phyloP scores from a whole-genome alignment of 169 alveolate species.

The Plasmodium cynomolgi region DNA sequence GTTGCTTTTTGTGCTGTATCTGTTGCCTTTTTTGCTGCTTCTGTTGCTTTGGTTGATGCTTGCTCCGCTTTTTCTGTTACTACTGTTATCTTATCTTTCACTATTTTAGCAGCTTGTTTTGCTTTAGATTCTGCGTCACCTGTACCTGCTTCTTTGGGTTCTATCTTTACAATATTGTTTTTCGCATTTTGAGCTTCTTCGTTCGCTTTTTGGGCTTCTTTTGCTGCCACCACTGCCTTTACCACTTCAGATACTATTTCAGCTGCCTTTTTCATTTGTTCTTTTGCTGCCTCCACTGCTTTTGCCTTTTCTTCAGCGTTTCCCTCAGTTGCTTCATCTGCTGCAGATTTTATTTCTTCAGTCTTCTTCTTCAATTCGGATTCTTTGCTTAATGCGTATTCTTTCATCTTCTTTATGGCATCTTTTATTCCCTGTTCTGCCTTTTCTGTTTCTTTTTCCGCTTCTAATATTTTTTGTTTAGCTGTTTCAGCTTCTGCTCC shows the following conservation, averaged over 20 bases:
- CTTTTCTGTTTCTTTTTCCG: not conserved
- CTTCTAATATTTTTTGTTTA: not conserved
- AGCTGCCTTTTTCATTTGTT: not conserved
- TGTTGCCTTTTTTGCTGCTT: not conserved
- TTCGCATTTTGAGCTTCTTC: no score
- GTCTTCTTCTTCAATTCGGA: no score
- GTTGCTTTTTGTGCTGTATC: no score
- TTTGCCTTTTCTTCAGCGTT: not conserved
- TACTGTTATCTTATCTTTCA: no score
- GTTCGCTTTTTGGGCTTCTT: not conserved
- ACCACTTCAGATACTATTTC: not conserved
- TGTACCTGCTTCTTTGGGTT: no score
- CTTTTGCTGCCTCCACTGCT: not conserved
- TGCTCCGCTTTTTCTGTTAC: no score
- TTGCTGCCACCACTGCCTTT: not conserved
- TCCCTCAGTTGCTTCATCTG: no score
- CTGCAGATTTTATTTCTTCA: no score
- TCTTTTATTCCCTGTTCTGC: not conserved
- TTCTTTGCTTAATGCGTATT: no score
- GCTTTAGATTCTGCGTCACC: no score
- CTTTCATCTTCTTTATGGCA: not conserved
- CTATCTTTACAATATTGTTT: no score
- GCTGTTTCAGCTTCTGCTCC: not conserved
- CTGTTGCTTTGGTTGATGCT: not conserved
- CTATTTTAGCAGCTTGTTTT: no score